Evolutionary conservation across 2,329 filamentous ascomycete species (phyloP).

Genomic region (Colletotrichum viniferum): DNA sequence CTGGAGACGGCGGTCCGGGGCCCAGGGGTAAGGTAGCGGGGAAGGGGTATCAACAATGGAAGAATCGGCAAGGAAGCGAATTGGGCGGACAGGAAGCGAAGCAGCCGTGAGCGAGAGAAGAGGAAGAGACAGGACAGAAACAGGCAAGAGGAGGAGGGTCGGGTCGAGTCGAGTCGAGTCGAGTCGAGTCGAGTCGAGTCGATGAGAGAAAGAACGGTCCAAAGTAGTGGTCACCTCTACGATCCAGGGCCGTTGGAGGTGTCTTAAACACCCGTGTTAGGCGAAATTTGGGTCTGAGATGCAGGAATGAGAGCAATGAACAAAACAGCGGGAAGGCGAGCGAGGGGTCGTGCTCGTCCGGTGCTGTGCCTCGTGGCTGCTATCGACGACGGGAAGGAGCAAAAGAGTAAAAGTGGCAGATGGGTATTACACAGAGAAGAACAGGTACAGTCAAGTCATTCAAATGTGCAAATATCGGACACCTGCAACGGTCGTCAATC

Average conservation of each 20-base stretch:
- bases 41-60: conserved; percentile 19
- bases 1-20: not conserved
- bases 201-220: not conserved
- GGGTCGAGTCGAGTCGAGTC: not conserved
- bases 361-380: not conserved
- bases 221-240: not conserved
- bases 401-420: not conserved
- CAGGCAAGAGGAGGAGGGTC: not conserved
- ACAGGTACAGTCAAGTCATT: not conserved
- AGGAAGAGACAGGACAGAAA: not conserved
- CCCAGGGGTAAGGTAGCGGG: not conserved
- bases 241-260: not conserved
- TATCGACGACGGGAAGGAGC: not conserved
- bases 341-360: not conserved
- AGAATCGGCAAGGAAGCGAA: not conserved
- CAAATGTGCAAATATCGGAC: not conserved
- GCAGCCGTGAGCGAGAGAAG: not conserved
- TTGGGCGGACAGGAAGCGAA: not conserved
- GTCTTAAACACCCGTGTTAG: not conserved
- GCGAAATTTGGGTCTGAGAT: not conserved
- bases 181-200: not conserved
- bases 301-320: not conserved
- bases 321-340: not conserved
- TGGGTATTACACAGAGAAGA: not conserved
- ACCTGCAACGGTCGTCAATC: not conserved